Conservation (phyloP, 305 asterid genomes). For the Fraxinus albicans region DNA sequence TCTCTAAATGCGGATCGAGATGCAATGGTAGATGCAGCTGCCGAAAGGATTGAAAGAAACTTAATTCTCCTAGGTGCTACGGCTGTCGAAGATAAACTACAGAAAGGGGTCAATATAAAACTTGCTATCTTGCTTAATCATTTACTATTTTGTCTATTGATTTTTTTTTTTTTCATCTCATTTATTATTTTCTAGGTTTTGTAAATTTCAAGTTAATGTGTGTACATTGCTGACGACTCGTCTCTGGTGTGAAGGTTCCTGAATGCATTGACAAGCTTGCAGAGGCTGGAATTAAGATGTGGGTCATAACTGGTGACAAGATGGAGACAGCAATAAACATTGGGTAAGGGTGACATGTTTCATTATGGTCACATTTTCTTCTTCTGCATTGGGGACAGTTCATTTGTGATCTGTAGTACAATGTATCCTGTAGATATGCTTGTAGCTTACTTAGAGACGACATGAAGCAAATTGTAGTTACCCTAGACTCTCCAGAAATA, state of each 20-base stretch:
- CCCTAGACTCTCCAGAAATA: slow-evolving; percentile 67
- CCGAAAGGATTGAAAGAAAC: slow-evolving; percentile 80
- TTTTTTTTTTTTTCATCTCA: background rate
- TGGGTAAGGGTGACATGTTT: slow-evolving; percentile 47
- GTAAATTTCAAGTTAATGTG: background rate
- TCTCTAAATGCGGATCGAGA: slow-evolving; percentile 73
- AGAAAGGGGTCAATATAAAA: slow-evolving; percentile 70
- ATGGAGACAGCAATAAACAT: slow-evolving; percentile 97
- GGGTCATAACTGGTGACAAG: slow-evolving; percentile 97
- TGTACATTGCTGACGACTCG: background rate
- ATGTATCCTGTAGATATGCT: slow-evolving; percentile 59
- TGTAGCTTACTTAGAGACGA: slow-evolving; percentile 85
- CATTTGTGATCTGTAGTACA: slow-evolving; percentile 5
- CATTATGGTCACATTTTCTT: background rate
- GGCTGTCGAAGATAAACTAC: slow-evolving; percentile 98
- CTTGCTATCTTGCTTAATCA: slow-evolving; percentile 6
- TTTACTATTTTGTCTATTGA: background rate
- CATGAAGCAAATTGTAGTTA: slow-evolving; percentile 80
- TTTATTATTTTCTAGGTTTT: slow-evolving; percentile 1
- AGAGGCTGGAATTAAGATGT: slow-evolving; percentile 75
- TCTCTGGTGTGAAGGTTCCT: slow-evolving; percentile 63
- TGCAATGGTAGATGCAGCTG: slow-evolving; percentile 74
- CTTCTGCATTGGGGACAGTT: slow-evolving; percentile 3
- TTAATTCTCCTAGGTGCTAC: slow-evolving; percentile 90
- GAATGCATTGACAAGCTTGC: slow-evolving; percentile 82